Evolutionary conservation across 306 rosid species (phyloP).

Genomic region (Trichosanthes truncata): DNA sequence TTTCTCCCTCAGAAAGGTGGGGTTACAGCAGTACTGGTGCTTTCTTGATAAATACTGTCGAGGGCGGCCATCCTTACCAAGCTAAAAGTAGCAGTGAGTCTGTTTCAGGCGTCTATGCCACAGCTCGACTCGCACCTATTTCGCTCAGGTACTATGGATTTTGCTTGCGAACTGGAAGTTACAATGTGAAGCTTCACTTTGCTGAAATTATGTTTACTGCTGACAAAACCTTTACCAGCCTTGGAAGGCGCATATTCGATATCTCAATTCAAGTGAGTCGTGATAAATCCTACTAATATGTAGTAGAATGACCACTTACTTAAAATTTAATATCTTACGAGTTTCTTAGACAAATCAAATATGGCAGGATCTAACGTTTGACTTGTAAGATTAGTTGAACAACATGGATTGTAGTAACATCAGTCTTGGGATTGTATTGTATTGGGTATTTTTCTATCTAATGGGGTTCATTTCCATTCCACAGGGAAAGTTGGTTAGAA

Average conservation of each 20-base stretch:
- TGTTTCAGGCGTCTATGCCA: conserved; percentile 20
- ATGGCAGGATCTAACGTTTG: too few species aligned
- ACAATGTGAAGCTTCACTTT: conserved; percentile 62
- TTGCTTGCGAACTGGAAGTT: conserved; percentile 51
- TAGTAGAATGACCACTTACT: too few species aligned
- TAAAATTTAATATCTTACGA: too few species aligned
- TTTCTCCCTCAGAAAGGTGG: conserved; percentile 29
- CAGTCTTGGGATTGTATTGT: too few species aligned
- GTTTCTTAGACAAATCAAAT: too few species aligned
- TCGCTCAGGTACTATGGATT: conserved; percentile 68
- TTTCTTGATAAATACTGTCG: not conserved
- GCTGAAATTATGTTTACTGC: conserved; percentile 49
- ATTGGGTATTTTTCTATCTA: not conserved
- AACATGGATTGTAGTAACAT: too few species aligned
- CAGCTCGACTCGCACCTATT: conserved; percentile 47
- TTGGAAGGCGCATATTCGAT: conserved; percentile 54
- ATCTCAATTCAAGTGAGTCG: conserved; percentile 64
- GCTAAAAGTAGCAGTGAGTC: conserved; percentile 19
- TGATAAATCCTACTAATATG: too few species aligned
- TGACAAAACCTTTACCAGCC: conserved; percentile 24
- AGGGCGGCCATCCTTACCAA: not conserved
- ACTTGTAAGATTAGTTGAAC: too few species aligned
- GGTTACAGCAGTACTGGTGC: conserved; percentile 55
- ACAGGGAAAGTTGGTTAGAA: conserved; percentile 40
- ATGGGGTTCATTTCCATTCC: too few species aligned